Conservation (phyloP, 257 asterid genomes). For the Fraxinus excelsior region DNA sequence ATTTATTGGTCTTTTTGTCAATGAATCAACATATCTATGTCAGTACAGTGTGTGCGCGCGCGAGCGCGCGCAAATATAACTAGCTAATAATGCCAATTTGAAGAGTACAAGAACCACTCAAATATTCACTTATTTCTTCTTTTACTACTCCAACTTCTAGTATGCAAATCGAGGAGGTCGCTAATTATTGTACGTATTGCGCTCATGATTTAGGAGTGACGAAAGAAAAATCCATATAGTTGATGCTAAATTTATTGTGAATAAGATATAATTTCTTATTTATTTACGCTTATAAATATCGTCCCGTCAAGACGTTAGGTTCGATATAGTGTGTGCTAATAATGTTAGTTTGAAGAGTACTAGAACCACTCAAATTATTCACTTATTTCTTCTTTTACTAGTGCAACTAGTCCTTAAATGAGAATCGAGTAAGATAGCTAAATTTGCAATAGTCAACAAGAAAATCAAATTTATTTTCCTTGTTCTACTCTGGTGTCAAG, state of each 20-base stretch:
- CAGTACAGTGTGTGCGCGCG: not conserved
- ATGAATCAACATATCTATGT: not conserved
- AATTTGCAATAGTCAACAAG: slow-evolving; percentile 8
- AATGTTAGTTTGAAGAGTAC: not conserved
- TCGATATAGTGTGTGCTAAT: not conserved
- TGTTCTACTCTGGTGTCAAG: not conserved
- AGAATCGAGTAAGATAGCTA: slow-evolving; percentile 2
- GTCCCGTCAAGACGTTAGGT: too few species aligned
- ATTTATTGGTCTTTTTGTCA: too few species aligned
- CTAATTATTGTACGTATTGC: too few species aligned
- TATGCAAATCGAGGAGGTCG: too few species aligned
- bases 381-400: slow-evolving; percentile 8
- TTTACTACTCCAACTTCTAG: not conserved
- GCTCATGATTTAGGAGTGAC: not conserved
- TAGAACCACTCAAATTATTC: slow-evolving; percentile 2
- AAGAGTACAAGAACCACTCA: not conserved
- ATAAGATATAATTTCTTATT: too few species aligned
- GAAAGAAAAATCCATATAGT: not conserved
- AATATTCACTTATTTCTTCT: not conserved
- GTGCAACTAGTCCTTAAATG: not conserved
- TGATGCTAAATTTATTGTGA: not conserved
- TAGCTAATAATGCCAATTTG: not conserved
- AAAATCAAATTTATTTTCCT: not conserved
- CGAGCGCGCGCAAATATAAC: not conserved
- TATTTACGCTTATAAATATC: too few species aligned